Evolutionary conservation across 2,329 filamentous ascomycete species (phyloP), one percentile per base, ranked within the genome.

Genomic region (Alternaria rosae): DNA sequence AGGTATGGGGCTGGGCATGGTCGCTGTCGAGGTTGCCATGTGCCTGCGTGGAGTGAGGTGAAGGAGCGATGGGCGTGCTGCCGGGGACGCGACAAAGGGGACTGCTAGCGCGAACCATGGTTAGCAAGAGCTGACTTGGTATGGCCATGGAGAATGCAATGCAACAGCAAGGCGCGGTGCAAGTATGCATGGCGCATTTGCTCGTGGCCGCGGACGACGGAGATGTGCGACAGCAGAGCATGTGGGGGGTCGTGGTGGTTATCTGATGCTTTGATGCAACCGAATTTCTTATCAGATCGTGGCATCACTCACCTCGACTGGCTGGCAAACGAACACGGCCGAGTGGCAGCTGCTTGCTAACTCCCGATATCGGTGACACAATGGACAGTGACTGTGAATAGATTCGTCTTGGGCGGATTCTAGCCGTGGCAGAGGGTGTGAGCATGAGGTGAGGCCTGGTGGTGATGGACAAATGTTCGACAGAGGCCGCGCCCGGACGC

Each of bases 1-100:
- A 30, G 82, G 82, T 45, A 84, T 74, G 54, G 71, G 68, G 59
- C 66, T 54, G 30, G 54, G 59, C 67, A 70, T 70, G 50, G 70
- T 62, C n/a, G 51, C 61, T 25, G 68, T 61, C 26, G 71, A 51
- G 57, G 68, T 56, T 42, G 73, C 63, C 70, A 74, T 72, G 61
- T 60, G 60, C 59, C 63, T 66, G 51, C 43, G 65, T 42, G 50
- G 59, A 59, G 57, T 54, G 45, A 28, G 58, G 20, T 17, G 59
- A 47, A 45, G 57, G 62, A 42, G 60, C 50, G 54, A 38, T 32
- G 59, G 56, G 35, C 64, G 61, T 66, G 43, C 65, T 58, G 59
- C 65, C 56, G 60, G 54, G 53, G 62, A 64, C 60, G 67, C 68
- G 63, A 72, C 66, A 67, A 72, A 69, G 70, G 57, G 63, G 47